Evolutionary conservation across 2,329 filamentous ascomycete genomes (phyloP), one percentile per base, ranked within the genome.

Genomic region (Byssoonygena ceratinophila): DNA sequence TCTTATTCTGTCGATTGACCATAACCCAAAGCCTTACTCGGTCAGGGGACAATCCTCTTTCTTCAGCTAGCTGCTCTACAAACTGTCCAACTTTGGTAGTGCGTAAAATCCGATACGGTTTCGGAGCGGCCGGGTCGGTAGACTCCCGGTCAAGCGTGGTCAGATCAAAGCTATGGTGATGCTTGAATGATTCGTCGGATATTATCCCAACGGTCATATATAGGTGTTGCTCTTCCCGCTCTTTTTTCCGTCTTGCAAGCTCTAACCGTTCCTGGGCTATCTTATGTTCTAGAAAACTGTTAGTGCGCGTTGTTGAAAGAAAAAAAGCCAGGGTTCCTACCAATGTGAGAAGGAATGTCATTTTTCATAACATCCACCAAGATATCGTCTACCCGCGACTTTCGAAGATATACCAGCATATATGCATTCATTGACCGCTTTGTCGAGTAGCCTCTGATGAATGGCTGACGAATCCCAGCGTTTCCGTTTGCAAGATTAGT

Each of bases 1-100:
- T 98, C 69, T 95, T 96, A 66, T 98, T 98, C 67, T 98, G 92
- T 9, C 92, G 84, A 65, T 96, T 97, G 1, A 98, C 92, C 90
- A 98, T 96, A 51, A 88, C 81, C 94, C 92, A 98, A 16, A 95
- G 79, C 20, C 92, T 81, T 22, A 97, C 71, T 56, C 80, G 79
- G 53, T 81, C 81, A 0, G 84, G 75, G 41, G 90, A 82, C 46
- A 85, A 69, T 0, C 74, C 76, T 46, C 85, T 75, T 53, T 94
- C 85, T 36, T 80, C 70, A 0, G 85, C 89, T 55, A 97, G 77
- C 20, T 77, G 76, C 23, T 75, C 73, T 4, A 83, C 79, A 57
- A 97, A 83, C 6, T 96, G 85, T 44, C 81, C 74, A 58, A 97
- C 78, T 0, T 82, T 85, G 59, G 83, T 84, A n/a, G 82, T 75